Base-by-base conservation (phyloP, 768 basidiomycete species). In the Suillus lakei region DNA sequence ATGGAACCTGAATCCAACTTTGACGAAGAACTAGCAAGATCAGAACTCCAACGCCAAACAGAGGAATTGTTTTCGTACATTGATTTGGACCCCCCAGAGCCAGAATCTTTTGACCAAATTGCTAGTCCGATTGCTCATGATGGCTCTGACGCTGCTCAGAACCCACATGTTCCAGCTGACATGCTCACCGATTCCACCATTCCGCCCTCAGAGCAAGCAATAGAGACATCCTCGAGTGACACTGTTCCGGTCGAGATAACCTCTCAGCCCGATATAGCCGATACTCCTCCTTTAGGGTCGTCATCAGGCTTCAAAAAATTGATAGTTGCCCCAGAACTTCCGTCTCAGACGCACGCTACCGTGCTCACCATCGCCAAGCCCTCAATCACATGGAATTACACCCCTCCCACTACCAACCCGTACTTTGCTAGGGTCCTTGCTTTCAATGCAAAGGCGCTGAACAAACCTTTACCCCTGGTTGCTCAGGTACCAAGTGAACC, bases 1-100 rank as follows among this genome's bases (percentile, higher is more conserved):
- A 54, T 54, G 53, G 53, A 39, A 18, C 38, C 36, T 26, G 56
- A 39, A 38, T 28, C 56, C 18, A 39, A 58, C 32, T 54, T 54
- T n/a, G 53, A 54, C 10, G 53, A 54, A 54, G 53, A n/a, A 54
- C 0, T 54, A 28, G 56, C 38, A 28, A 39, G 36, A 23, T 58
- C 56, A 58, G 56, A 58, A 28, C 38, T 58, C 23, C 56, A 58
- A 26, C 56, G 26, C 26, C 56, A 58, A 58, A 39, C 56, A 39
- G 56, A 58, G 18, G 56, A 58, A 39, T 28, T 58, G 10, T 39
- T 58, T 28, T 39, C 56, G 9, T 39, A 28, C 26, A 39, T 58
- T 39, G 18, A 58, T 58, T 21, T 58, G 23, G 56, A 58, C 16
- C 32, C 32, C 10, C 53, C 32, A 54, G 56, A 58, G 39, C 36